These are phyloP conservation scores for Tothia fuscella DNA, from an alignment of 2,329 filamentous ascomycete genomes.

Conservation along the genomic window DNA sequence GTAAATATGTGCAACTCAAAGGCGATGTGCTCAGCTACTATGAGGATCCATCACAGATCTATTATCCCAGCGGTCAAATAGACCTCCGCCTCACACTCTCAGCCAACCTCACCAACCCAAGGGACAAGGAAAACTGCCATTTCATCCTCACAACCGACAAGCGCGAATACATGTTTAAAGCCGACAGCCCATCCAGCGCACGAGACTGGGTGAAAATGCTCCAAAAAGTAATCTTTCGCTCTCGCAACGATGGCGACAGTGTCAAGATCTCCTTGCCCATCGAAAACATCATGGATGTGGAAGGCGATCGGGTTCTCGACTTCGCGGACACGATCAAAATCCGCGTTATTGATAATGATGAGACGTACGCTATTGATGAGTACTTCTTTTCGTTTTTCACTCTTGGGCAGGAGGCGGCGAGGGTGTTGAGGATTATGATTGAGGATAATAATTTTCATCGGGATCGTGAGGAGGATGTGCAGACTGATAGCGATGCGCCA, in stretches of 20 bases:
- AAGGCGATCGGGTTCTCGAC: constrained; percentile 80
- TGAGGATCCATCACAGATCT: constrained; percentile 67
- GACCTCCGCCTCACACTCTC: constrained; percentile 87
- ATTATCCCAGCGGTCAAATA: constrained; percentile 85
- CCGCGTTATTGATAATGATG: constrained; percentile 81
- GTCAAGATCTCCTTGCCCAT: constrained; percentile 92
- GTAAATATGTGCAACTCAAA: constrained; percentile 89
- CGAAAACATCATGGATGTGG: constrained; percentile 79
- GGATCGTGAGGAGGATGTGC: constrained; percentile 2
- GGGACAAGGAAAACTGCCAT: constrained; percentile 56
- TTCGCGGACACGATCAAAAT: constrained; percentile 92
- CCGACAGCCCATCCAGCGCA: constrained; percentile 76
- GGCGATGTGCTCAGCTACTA: constrained; percentile 90
- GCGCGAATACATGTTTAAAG: constrained; percentile 74
- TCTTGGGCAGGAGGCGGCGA: constrained; percentile 70
- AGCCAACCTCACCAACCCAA: constrained; percentile 63
- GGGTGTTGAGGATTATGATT: constrained; percentile 61
- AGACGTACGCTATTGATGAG: constrained; percentile 93
- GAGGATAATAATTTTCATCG: constrained; percentile 44
- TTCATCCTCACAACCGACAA: constrained; percentile 77
- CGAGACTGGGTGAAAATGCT: constrained; percentile 94
- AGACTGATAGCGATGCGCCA: constrained; percentile 4
- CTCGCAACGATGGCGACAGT: constrained; percentile 91
- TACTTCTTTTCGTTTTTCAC: constrained; percentile 97
- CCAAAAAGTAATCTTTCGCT: constrained; percentile 88